Conservation (phyloP, 148 eudicot species). For the Vaccinium myrtillus region DNA sequence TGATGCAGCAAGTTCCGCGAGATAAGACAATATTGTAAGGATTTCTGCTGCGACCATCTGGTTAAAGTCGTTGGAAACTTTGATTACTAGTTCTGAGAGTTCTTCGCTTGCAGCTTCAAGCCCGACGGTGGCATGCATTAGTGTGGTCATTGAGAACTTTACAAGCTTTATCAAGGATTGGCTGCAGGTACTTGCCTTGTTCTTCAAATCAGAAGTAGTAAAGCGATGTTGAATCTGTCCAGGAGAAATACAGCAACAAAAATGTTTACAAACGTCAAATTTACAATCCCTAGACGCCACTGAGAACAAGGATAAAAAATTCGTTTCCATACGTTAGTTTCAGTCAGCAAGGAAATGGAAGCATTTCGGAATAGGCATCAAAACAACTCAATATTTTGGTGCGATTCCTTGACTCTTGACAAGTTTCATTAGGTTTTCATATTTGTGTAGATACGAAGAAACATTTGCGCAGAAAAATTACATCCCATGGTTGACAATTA, state of each 20-base stretch:
- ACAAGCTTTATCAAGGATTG: slow-evolving; percentile 69
- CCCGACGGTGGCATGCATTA: slow-evolving; percentile 34
- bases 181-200: slow-evolving; percentile 59
- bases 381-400: too few relatives aligned
- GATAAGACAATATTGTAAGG: slow-evolving; percentile 29
- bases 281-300: too few relatives aligned
- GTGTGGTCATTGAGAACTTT: slow-evolving; percentile 48
- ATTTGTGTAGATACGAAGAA: too few relatives aligned
- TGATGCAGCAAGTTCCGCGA: slow-evolving; percentile 21
- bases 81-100: slow-evolving; percentile 57
- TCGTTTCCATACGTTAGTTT: too few relatives aligned
- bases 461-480: too few relatives aligned
- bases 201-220: slow-evolving; percentile 62
- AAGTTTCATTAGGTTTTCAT: too few relatives aligned
- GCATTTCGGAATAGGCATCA: too few relatives aligned
- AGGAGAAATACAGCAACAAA: neutral
- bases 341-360: too few relatives aligned
- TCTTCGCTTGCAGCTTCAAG: slow-evolving; percentile 55
- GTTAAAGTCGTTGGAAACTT: slow-evolving; percentile 39
- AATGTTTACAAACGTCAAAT: too few relatives aligned
- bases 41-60: slow-evolving; percentile 27
- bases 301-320: too few relatives aligned
- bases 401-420: too few relatives aligned
- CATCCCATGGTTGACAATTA: too few relatives aligned
- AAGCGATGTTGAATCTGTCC: slow-evolving; percentile 56